phyloP scores from a whole-genome alignment of 306 rosid genomes.

The Parietaria judaica region DNA sequence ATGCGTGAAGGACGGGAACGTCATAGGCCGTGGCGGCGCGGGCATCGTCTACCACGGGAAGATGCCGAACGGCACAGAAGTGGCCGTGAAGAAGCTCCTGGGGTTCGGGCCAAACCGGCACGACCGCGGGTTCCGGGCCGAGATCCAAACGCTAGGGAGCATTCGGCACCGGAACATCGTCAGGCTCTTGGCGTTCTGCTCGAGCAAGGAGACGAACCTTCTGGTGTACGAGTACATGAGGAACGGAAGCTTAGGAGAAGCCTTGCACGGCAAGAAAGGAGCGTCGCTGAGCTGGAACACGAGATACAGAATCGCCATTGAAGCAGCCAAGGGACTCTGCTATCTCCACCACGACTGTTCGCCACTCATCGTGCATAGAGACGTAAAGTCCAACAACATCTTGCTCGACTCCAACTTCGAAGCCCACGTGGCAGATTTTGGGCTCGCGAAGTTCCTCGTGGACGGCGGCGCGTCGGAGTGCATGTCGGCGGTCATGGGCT shows the following conservation, averaged over 20 bases:
- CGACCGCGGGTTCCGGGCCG: constrained; percentile 79
- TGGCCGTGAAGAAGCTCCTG: constrained; percentile 72
- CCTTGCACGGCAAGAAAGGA: constrained; percentile 58
- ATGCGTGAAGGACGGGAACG: constrained; percentile 82
- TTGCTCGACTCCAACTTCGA: constrained; percentile 65
- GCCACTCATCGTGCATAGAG: constrained; percentile 70
- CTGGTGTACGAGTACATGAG: constrained; percentile 84
- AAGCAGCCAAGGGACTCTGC: constrained; percentile 75
- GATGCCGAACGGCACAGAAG: constrained; percentile 72
- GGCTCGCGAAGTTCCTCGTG: constrained; percentile 74
- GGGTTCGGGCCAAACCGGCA: constrained; percentile 57
- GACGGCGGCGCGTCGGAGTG: constrained; percentile 68
- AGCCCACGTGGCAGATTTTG: constrained; percentile 88
- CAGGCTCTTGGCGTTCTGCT: constrained; percentile 64
- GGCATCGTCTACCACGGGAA: constrained; percentile 90
- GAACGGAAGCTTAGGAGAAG: constrained; percentile 82
- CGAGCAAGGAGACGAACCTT: constrained; percentile 66
- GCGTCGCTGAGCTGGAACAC: constrained; percentile 54
- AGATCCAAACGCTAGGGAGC: constrained; percentile 77
- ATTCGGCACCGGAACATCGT: constrained; percentile 85
- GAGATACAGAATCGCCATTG: constrained; percentile 71
- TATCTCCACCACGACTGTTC: constrained; percentile 91
- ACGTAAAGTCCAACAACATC: constrained; percentile 82
- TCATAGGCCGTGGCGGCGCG: constrained; percentile 85
- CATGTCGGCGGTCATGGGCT: constrained; percentile 88